Evolutionary conservation across 371 early-diverging fungal species (phyloP), one percentile per base, ranked within the genome.

Genomic region (Mortierella sp.): DNA sequence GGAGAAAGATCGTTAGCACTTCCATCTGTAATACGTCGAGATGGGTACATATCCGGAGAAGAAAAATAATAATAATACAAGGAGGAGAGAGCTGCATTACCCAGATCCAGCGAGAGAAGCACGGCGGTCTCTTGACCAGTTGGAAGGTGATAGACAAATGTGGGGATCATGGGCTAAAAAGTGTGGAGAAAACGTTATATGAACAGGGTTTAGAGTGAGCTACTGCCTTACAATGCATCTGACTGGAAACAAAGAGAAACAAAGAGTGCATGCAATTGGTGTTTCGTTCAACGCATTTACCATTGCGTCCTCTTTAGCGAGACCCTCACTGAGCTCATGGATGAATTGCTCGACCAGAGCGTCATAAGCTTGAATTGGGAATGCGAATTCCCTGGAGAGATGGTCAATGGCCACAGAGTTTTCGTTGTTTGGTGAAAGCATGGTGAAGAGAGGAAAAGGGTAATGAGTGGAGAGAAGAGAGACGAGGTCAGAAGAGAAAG

Each of bases 51-150:
- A 37, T 37, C 37, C 37, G 37, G 37, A 4, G 30, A 62, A 37
- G n/a, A 51, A 14, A 30, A 56, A 56, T 4, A 21, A 11, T 57
- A n/a, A 19, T 57, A 0, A 57, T 30, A 12, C 19, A 14, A 60
- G 46, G 14, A 43, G 25, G 25, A 25, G 58, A 55, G 16, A 55
- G 55, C 21, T 53, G 63, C 3, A 52, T 47, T 66, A 73, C 98
- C 99, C 56, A 98, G 85, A 82, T 98, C 99, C 55, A 98, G 86
- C 15, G 97, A 97, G 21, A 98, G 87, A 79, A 88, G 93, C 28
- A 87, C 82, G 28, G 96, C 98, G n/a, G 84, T 85, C 81, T 98
- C 98, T 57, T 81, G 65, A 15, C 90, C 89, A n/a, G 63, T 81
- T 7, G 91, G 91, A 14, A 82, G 64, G 6, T 69, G 67, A 43